Conservation (phyloP, 176 grass and related monocot species). For the Thalia dealbata region DNA sequence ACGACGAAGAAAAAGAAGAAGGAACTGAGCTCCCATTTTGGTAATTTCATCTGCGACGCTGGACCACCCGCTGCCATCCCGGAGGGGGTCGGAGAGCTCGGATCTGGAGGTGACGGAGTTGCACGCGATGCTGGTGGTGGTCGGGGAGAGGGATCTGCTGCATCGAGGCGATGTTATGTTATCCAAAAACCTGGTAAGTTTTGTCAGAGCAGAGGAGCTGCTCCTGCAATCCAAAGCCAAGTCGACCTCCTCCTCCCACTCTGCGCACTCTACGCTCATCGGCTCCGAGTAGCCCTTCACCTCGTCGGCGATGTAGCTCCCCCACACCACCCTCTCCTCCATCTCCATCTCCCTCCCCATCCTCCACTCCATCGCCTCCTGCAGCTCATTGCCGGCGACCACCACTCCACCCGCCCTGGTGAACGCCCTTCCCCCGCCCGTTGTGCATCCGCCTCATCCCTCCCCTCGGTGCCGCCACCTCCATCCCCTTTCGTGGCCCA, state of each 20-base stretch:
- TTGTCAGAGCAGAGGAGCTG: no score
- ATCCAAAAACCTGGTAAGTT: no score
- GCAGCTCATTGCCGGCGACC: slow-evolving; percentile 56
- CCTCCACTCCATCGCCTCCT: slow-evolving; percentile 69
- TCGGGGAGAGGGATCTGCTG: no score
- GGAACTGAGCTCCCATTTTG: no score
- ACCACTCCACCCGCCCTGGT: slow-evolving; percentile 67
- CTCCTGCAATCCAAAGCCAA: slow-evolving; percentile 30
- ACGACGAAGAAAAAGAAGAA: no score
- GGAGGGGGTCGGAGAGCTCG: no score
- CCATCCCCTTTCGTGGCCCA: slow-evolving; percentile 41
- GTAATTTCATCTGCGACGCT: background rate
- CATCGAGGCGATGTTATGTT: no score
- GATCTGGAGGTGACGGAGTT: no score
- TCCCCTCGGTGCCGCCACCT: slow-evolving; percentile 46
- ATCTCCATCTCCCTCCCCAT: slow-evolving; percentile 61
- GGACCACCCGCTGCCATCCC: slow-evolving; percentile 1
- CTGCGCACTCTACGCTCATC: slow-evolving; percentile 64
- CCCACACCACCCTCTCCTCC: slow-evolving; percentile 57
- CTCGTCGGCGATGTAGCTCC: slow-evolving; percentile 65
- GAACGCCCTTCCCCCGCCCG: slow-evolving; percentile 50
- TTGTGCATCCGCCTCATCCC: slow-evolving; percentile 47
- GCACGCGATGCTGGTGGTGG: no score
- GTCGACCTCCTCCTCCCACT: slow-evolving; percentile 76
- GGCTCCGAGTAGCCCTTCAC: slow-evolving; percentile 60